A percentile compares a stretch with the other conserved stretches of the same genome.
These are phyloP conservation scores for Ceratonia siliqua DNA, from an alignment of 306 rosid genomes.

Conservation along the genomic window DNA sequence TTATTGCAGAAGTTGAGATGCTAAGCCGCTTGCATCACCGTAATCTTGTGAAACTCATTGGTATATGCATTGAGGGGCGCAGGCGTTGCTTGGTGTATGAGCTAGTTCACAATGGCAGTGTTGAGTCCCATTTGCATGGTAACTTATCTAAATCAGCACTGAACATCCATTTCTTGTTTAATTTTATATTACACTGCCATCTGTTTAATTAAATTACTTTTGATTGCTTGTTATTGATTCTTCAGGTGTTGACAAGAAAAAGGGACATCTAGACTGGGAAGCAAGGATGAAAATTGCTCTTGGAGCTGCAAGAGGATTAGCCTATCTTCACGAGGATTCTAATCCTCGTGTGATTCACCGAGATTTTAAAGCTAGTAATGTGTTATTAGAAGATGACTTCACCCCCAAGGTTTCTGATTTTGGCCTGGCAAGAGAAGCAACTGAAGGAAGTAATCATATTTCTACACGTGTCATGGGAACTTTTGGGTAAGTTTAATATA, in stretches of 20 bases:
- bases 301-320: constrained; percentile 97
- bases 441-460: constrained; percentile 81
- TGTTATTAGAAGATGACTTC: constrained; percentile 85
- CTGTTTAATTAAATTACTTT: constrained; percentile 25
- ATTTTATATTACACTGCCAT: constrained; percentile 9
- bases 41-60: constrained; percentile 94
- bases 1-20: constrained; percentile 89
- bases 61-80: constrained; percentile 85
- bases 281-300: constrained; percentile 89
- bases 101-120: constrained; percentile 90
- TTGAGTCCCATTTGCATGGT: constrained; percentile 99
- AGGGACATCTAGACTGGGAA: constrained; percentile 86
- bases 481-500: constrained; percentile 66
- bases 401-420: constrained; percentile 98
- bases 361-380: constrained; percentile 93
- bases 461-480: constrained; percentile 98
- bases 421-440: constrained; percentile 97
- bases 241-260: constrained; percentile 75
- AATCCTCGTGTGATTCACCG: constrained; percentile 95
- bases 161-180: constrained; percentile 14
- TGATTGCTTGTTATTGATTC: constrained; percentile 23
- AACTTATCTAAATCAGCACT: constrained; percentile 32
- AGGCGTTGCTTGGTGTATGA: constrained; percentile 89
- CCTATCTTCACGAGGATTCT: constrained; percentile 98
- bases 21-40: constrained; percentile 94